Percentiles rank a stretch among this genome's conserved stretches.
phyloP scores from a whole-genome alignment of 495 filamentous ascomycete genomes.

The Eremomyces bilateralis region DNA sequence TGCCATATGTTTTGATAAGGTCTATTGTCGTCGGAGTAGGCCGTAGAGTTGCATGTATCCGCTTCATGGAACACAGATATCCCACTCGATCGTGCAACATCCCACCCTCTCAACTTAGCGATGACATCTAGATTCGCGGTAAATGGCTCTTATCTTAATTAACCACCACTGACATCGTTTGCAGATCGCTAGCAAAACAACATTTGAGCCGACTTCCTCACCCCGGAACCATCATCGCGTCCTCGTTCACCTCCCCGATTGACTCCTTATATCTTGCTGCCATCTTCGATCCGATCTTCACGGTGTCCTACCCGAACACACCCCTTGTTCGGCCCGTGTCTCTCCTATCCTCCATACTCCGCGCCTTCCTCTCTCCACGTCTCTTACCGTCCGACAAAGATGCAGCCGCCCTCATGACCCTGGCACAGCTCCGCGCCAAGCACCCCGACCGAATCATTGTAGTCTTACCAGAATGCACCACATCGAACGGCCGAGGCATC shows the following conservation, averaged over 20 bases:
- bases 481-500: conserved; percentile 84
- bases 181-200: conserved; percentile 32
- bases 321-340: conserved; percentile 53
- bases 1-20: no score
- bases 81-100: no score
- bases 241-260: conserved; percentile 75
- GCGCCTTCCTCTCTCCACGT: conserved; percentile 43
- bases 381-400: conserved; percentile 21
- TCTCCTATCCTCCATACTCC: conserved; percentile 48
- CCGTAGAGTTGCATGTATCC: no score
- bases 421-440: conserved; percentile 36
- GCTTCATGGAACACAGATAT: no score
- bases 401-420: conserved; percentile 29
- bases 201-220: conserved; percentile 46
- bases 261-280: conserved; percentile 91
- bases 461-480: conserved; percentile 81
- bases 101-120: no score
- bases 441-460: conserved; percentile 58
- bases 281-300: conserved; percentile 92
- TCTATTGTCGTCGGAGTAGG: no score
- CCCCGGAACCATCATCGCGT: conserved; percentile 59
- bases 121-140: no score
- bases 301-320: conserved; percentile 50
- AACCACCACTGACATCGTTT: neutral
- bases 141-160: no score